Evolutionary conservation across 345 rosid genomes (phyloP), one percentile per base, ranked within the genome.

Genomic region (Clarkia xantiana): DNA sequence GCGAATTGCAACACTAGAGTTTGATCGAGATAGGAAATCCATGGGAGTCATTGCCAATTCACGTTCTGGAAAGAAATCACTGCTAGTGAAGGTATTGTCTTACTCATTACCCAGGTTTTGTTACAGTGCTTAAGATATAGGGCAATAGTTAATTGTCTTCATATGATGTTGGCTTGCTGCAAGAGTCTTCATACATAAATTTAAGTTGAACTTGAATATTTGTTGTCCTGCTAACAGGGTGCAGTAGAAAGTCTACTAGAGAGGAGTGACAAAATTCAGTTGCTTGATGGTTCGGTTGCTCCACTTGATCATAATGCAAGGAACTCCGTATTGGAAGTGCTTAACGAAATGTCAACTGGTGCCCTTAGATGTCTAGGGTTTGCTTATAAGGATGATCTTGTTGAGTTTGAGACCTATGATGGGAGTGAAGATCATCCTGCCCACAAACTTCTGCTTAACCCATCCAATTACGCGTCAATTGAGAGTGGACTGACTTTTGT

Each of bases 1-100:
- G 45, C 78, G 96, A 53, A 74, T 84, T 75, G 98, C 94, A 43
- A 86, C 98, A 56, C 89, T 91, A 53, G 98, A 91, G 71, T 91
- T 91, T 20, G 96, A 84, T 53, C 94, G 75, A 8, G 94, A 78
- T 56, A 56, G 98, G 44, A 91, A 91, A 65, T 91, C 98, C 45
- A 91, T 91, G 98, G 98, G 98, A 58, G 94, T 86, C 47, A 81
- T 91, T 67, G 93, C 81, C 51, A 76, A 79, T 65, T 86, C 97
- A 42, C 69, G 73, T 73, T 62, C 93, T 36, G 75, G 82, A 59
- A 71, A 60, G 48, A 91, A 83, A 55, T 53, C 74, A n/a, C 62
- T 91, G 62, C 77, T 91, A 51, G 96, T 86, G 60, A 91, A 91
- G 96, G 98, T 82, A 49, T 36, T 18, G 18, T 2, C 18, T 47